Base-by-base conservation (phyloP, 2,329 filamentous ascomycete species). In the Exophiala oligosperma region DNA sequence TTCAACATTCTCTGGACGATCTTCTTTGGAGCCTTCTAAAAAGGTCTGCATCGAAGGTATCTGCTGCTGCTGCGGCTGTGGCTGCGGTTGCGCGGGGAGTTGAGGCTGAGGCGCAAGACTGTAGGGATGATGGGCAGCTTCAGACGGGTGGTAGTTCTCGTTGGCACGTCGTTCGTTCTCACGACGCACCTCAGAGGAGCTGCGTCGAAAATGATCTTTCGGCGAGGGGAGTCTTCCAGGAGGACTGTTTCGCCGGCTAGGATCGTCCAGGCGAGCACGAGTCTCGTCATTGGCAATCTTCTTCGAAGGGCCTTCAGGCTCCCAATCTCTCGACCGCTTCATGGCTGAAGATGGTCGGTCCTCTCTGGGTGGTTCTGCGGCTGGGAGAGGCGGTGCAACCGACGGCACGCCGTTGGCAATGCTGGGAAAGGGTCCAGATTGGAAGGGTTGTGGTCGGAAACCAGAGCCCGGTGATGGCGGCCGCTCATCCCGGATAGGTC, bases 311-410 rank as follows among this genome's bases (percentile, higher is more conserved):
- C 72, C 80, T 3, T 86, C 91, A 37, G 93, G 89, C 66, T 97
- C 94, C 92, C 94, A 97, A 69, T 97, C 94, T 49, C 92, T 87
- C 72, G 87, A 83, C 57, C 94, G 85, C 81, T 99, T 99, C 57
- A 90, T 80, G 1, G 80, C 89, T 38, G 91, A 95, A 1, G 88
- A 76, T 17, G 92, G 90, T n/a, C 92, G 84, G 56, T 96, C 89
- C 61, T 81, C 74, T 49, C 87, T 84, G 88, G 48, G 88, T 86
- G 47, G 88, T 84, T 58, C 84, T 50, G 86, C 85, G 60, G 85
- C 83, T 29, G 87, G 82, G 63, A 87, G 87, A 26, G 59, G 62
- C 4, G 57, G 60, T n/a, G 60, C 52, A 14, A 49, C 52, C 11
- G 84, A 73, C 50, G 88, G 86, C 23, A 87, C 86, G 62, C 88